Base-by-base conservation (phyloP, 257 asterid species). In the Knoxia roxburghii region DNA sequence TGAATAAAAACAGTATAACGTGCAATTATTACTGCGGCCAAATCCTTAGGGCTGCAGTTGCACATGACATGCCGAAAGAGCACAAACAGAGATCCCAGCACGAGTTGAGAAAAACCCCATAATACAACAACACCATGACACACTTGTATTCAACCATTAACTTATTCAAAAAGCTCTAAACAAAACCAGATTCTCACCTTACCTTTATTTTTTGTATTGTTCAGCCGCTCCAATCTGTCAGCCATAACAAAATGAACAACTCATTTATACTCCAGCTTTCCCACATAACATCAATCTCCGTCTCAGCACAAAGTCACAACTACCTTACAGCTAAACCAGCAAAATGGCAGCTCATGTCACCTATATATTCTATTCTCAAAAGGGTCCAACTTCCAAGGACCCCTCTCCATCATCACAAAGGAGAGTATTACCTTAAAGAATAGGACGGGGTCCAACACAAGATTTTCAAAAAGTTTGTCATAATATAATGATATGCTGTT, bases 11-110 rank as follows among this genome's bases (percentile, higher is more conserved):
- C n/a, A n/a, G n/a, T n/a, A n/a, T n/a, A n/a, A n/a, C n/a, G n/a
- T n/a, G n/a, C 65, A 60, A 40, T 2, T n/a, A 37, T n/a, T 20
- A 6, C 37, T n/a, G 65, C 6, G 11, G 49, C 27, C 49, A 21
- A 8, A n/a, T 33, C 30, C 49, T 60, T 4, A 32, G 20, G 23
- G 29, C 1, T 59, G 18, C 48, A 59, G 29, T 3, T 59, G 18
- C 48, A 59, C 64, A 33, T n/a, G 48, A n/a, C n/a, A n/a, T n/a
- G n/a, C n/a, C n/a, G 24, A 33, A 59, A 59, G 4, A 59, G 64
- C 27, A 35, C 46, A 20, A 37, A 9, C 41, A 33, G 0, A 35
- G 30, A 59, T 0, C 24, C 6, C 51, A 2, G 65, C 41, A 37
- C 41, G 41, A 37, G 41, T 37, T 37, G 41, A 3, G 41, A n/a